These are phyloP conservation scores for Emericellopsis cladophorae DNA, from an alignment of 2,329 filamentous ascomycete genomes.

Conservation along the genomic window DNA sequence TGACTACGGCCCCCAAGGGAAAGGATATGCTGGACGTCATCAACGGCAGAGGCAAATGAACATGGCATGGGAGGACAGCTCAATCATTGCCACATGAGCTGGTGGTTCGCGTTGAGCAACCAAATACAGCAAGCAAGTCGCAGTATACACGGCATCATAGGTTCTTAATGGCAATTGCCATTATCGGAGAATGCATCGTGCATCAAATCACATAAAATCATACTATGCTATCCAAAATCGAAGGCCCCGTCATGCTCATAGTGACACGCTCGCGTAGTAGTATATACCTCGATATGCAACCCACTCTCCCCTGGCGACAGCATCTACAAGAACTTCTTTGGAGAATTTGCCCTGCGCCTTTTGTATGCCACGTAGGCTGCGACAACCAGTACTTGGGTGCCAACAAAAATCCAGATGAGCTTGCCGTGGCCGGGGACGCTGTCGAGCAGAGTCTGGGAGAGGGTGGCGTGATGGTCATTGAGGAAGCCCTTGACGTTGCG, in stretches of 20 bases:
- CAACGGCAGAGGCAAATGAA: slow-evolving; percentile 16
- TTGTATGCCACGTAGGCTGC: slow-evolving; percentile 68
- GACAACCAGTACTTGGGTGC: slow-evolving; percentile 59
- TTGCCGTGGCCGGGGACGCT: slow-evolving; percentile 35
- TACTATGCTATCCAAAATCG: too few species aligned
- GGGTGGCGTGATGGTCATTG: slow-evolving; percentile 32
- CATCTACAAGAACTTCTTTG: slow-evolving; percentile 79
- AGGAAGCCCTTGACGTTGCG: slow-evolving; percentile 39
- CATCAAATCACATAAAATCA: too few species aligned
- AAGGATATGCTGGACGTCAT: slow-evolving; percentile 55
- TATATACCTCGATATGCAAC: not conserved
- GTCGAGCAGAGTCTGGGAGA: slow-evolving; percentile 34
- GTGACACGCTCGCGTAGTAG: not conserved
- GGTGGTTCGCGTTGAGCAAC: too few species aligned
- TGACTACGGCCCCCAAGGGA: slow-evolving; percentile 67
- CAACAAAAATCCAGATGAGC: slow-evolving; percentile 58
- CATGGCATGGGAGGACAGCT: too few species aligned
- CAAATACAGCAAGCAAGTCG: too few species aligned
- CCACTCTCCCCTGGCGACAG: slow-evolving; percentile 1
- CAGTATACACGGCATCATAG: too few species aligned
- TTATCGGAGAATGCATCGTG: too few species aligned
- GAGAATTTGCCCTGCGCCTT: slow-evolving; percentile 57
- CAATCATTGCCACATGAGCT: too few species aligned
- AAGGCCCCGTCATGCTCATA: not conserved
- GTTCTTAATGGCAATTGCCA: too few species aligned